Base-by-base conservation (phyloP, 2,329 filamentous ascomycete genomes). In the Magnaporthiopsis incrustans region DNA sequence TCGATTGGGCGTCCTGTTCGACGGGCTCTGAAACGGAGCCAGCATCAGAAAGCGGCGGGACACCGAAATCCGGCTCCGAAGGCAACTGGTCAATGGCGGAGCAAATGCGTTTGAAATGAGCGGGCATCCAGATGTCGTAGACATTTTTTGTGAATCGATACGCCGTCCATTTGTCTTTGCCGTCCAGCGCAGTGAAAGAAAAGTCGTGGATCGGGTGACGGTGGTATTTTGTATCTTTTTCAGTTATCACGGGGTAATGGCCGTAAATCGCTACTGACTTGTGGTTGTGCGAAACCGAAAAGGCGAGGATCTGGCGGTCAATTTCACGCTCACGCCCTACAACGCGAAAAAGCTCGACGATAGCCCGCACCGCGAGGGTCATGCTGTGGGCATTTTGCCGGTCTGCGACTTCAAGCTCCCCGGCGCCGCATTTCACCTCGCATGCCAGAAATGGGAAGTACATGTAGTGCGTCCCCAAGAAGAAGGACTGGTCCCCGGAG, bases 401-500 rank as follows among this genome's bases (percentile, higher is more conserved):
- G 65, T 78, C 74, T 2, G 76, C 75, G 12, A 76, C 63, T 61
- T 77, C 70, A 7, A 79, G 76, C 1, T 68, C 72, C 32, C 67
- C 71, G 35, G 70, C 69, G 58, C 77, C 74, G 65, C 75, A 79
- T 68, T 81, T 81, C 1, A 81, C 78, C 68, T 83, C 77, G 68
- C 75, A 79, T 0, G 77, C 76, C 0, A 83, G 70, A 66, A 82
- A 83, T 3, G 79, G 79, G 66, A 84, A 81, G 71, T 77, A 79
- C 73, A 82, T 81, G 5, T 76, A 70, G 63, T 74, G 77, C 14
- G 77, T 82, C 8, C 68, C 76, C 72, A 79, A 77, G 63, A 82
- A 80, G 66, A 70, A 75, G 26, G 75, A 82, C 61, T 69, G 69
- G 64, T 77, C 72, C 18, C 71, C 70, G 38, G 63, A 56, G 32